Conservation (phyloP, 345 rosid species). For the Passiflora organensis region DNA sequence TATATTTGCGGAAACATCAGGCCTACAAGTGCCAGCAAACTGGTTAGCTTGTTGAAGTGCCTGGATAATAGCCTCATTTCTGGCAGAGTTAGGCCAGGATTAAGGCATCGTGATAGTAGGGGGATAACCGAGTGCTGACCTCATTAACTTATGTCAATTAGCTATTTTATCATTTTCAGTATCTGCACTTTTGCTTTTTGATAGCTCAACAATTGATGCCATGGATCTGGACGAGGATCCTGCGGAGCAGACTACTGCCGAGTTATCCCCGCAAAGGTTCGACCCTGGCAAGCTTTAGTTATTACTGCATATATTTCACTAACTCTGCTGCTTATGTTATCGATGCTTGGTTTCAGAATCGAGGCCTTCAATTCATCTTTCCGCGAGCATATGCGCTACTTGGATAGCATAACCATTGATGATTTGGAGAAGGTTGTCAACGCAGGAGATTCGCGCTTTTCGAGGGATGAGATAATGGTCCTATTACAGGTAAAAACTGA, state of each 20-base stretch:
- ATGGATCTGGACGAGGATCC: slow-evolving; percentile 86
- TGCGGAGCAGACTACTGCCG: slow-evolving; percentile 35
- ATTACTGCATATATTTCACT: background rate
- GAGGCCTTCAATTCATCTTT: slow-evolving; percentile 71
- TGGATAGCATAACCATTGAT: slow-evolving; percentile 60
- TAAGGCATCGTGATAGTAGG: too few relatives aligned
- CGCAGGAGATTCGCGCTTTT: slow-evolving; percentile 40
- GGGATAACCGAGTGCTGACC: too few relatives aligned
- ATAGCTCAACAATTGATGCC: slow-evolving; percentile 32
- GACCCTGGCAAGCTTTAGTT: background rate
- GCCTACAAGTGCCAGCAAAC: too few relatives aligned
- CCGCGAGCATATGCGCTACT: slow-evolving; percentile 79
- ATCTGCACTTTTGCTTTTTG: background rate
- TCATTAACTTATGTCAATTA: too few relatives aligned
- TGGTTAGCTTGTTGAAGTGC: too few relatives aligned
- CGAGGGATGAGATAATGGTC: slow-evolving; percentile 61
- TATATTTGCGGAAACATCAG: too few relatives aligned
- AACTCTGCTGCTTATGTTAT: background rate
- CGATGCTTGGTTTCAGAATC: slow-evolving; percentile 33
- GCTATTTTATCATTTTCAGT: background rate
- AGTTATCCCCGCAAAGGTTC: slow-evolving; percentile 59
- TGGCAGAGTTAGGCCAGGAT: too few relatives aligned
- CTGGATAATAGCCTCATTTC: too few relatives aligned
- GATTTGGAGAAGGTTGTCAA: slow-evolving; percentile 70
- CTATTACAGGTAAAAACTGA: slow-evolving; percentile 59